Percentiles rank a stretch among this genome's conserved stretches.
Conservation (phyloP, 768 basidiomycete species). For the Holtermanniella nyarrowii region DNA sequence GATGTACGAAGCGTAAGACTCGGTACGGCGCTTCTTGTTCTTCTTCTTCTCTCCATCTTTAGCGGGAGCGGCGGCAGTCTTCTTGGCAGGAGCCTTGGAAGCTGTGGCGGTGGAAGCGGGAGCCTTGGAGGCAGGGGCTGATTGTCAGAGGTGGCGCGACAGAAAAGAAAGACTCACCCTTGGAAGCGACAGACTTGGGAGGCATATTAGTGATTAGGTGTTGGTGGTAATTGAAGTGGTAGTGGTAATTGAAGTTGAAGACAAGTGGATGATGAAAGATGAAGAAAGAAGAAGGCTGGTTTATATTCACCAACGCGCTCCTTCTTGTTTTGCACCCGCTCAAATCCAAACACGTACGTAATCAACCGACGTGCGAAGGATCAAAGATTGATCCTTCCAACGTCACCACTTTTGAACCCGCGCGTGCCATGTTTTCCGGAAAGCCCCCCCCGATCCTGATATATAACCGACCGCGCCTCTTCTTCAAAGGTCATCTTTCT, state of each 20-base stretch:
- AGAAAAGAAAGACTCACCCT: too few species aligned
- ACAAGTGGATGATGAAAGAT: conserved; percentile 6
- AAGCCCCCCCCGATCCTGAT: conserved; percentile 2
- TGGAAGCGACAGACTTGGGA: conserved; percentile 42
- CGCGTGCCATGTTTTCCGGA: too few species aligned
- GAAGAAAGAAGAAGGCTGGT: too few species aligned
- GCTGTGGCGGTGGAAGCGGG: conserved; percentile 51
- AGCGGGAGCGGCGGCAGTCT: conserved; percentile 57
- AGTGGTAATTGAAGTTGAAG: conserved; percentile 1
- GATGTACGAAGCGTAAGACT: conserved; percentile 90
- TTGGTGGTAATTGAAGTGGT: conserved; percentile 5
- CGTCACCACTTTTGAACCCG: conserved; percentile 9
- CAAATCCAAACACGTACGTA: too few species aligned
- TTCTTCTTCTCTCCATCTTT: conserved; percentile 67
- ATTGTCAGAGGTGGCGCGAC: too few species aligned
- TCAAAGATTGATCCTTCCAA: too few species aligned
- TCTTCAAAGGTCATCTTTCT: conserved; percentile 17
- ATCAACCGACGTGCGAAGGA: too few species aligned
- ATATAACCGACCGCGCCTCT: conserved; percentile 3
- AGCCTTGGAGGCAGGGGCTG: conserved; percentile 54
- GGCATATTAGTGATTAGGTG: conserved; percentile 20
- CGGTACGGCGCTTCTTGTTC: conserved; percentile 80
- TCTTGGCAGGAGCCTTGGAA: conserved; percentile 54
- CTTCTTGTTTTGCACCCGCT: too few species aligned
- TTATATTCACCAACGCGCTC: too few species aligned